Percentiles rank a stretch among this genome's conserved stretches.
phyloP scores from a whole-genome alignment of 768 basidiomycete species.

The Boletus tomentosulus region DNA sequence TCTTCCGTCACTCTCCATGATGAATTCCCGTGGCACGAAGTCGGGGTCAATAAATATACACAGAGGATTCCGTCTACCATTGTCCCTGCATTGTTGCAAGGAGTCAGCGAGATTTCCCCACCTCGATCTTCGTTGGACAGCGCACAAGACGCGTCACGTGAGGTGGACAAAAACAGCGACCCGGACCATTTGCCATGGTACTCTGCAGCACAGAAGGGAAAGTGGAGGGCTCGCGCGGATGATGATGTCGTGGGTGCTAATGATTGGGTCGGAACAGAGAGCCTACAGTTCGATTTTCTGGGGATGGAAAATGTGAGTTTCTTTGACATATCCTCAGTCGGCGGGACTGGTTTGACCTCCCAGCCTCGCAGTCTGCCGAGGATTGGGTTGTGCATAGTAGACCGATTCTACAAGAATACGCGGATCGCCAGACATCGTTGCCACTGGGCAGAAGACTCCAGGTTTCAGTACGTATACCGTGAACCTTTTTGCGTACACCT shows the following conservation, averaged over 20 bases:
- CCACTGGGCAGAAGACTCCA: constrained; percentile 24
- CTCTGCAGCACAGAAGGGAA: constrained; percentile 12
- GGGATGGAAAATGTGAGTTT: constrained; percentile 4
- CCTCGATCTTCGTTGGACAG: neutral
- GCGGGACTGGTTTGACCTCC: neutral
- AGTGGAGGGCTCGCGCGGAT: constrained; percentile 7
- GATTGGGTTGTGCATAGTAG: constrained; percentile 24
- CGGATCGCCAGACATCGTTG: constrained; percentile 23
- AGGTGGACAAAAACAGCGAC: neutral
- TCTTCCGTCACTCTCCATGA: constrained; percentile 14
- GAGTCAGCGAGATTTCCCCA: neutral
- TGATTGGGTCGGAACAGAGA: neutral
- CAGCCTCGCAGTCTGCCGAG: constrained; percentile 7
- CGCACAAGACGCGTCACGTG: neutral
- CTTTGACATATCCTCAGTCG: neutral
- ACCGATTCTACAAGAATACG: constrained; percentile 25
- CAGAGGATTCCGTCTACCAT: constrained; percentile 14
- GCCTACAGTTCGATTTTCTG: neutral
- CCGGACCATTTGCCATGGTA: neutral
- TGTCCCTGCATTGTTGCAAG: constrained; percentile 16
- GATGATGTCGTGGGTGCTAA: neutral
- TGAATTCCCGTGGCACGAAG: constrained; percentile 5
- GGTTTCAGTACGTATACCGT: constrained; percentile 16
- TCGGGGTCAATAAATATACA: neutral
- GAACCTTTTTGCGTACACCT: neutral